Conservation (phyloP, 2,329 filamentous ascomycete genomes). For the Metarhizium brunneum region DNA sequence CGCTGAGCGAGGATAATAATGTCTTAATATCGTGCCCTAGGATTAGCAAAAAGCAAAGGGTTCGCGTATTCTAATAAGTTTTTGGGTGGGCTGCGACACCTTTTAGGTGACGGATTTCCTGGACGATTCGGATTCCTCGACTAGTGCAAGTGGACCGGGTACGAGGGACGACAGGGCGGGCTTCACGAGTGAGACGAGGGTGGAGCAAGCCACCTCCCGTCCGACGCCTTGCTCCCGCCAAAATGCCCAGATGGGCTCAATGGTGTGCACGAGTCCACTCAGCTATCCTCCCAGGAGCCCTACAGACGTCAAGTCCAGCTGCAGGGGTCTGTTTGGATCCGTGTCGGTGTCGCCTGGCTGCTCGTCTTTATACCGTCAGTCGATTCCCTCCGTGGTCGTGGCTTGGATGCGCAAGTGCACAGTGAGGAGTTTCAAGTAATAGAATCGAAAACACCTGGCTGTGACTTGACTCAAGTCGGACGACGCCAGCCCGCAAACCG, state of each 20-base stretch:
- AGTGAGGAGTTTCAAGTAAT: neutral
- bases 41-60: neutral
- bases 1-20: neutral
- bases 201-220: neutral
- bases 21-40: neutral
- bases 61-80: neutral
- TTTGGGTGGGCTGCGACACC: neutral
- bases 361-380: neutral
- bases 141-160: neutral
- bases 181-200: neutral
- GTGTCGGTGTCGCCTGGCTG: neutral
- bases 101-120: neutral
- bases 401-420: neutral
- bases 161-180: slow-evolving; percentile 1
- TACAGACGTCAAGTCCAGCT: neutral
- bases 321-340: neutral
- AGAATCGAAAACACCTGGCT: too few species aligned
- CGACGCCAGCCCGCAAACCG: neutral
- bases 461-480: neutral
- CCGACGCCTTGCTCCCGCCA: too few species aligned
- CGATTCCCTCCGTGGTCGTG: neutral
- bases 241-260: neutral
- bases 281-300: neutral
- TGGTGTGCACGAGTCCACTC: neutral
- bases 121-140: neutral